phyloP scores from a whole-genome alignment of 2,329 filamentous ascomycete species.

The Neonectria coccinea region DNA sequence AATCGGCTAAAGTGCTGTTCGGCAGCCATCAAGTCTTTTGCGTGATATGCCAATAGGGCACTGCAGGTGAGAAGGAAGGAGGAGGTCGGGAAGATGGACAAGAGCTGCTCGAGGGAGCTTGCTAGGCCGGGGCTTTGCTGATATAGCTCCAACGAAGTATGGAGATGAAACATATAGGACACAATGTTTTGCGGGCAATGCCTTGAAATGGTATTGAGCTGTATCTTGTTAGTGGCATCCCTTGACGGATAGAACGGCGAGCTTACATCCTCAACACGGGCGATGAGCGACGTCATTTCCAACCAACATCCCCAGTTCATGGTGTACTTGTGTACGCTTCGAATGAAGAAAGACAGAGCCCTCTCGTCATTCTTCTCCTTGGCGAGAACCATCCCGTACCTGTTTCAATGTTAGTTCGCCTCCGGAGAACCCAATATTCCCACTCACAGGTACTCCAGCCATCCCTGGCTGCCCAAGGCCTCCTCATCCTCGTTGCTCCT shows the following conservation, averaged over 20 bases:
- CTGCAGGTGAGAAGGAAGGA: conserved; percentile 92
- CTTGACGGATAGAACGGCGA: conserved; percentile 39
- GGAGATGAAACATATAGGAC: conserved; percentile 92
- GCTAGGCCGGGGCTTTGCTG: conserved; percentile 83
- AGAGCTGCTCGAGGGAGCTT: conserved; percentile 79
- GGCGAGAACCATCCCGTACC: conserved; percentile 88
- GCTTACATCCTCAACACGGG: conserved; percentile 83
- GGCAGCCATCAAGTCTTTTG: conserved; percentile 79
- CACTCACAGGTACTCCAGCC: conserved; percentile 83
- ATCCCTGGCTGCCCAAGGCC: conserved; percentile 80
- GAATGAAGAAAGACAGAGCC: conserved; percentile 87
- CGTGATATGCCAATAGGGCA: conserved; percentile 89
- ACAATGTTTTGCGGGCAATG: conserved; percentile 90
- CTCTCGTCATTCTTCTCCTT: conserved; percentile 91
- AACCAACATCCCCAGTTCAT: conserved; percentile 99
- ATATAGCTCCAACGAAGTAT: conserved; percentile 91
- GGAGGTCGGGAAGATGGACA: conserved; percentile 86
- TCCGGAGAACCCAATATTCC: neutral
- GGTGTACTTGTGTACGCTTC: conserved; percentile 87
- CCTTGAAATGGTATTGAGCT: conserved; percentile 78
- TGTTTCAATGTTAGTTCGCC: conserved; percentile 42
- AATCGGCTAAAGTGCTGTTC: conserved; percentile 80
- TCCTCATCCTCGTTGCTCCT: conserved; percentile 69
- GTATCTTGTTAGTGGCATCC: conserved; percentile 29
- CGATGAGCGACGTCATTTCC: conserved; percentile 85